These are phyloP conservation scores for Nitzschia sp. DNA, from an alignment of 108 stramenopile genomes.

Conservation along the genomic window DNA sequence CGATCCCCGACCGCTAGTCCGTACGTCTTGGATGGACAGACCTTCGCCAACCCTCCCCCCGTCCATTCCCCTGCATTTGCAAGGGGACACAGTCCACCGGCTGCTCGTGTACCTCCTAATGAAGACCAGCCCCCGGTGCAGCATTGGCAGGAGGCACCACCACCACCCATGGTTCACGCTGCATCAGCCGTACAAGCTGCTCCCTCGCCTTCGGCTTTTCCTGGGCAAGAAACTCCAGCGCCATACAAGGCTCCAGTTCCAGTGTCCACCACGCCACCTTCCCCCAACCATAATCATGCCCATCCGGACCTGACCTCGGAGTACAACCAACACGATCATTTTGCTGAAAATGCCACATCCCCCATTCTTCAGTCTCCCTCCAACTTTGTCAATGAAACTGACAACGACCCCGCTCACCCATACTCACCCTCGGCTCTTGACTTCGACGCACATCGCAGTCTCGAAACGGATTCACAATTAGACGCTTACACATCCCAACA, in stretches of 20 bases:
- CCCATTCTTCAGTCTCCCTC: slow-evolving; percentile 6
- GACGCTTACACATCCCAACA: slow-evolving; percentile 8
- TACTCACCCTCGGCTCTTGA: slow-evolving; percentile 13
- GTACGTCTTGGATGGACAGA: too few species aligned
- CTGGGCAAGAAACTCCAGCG: slow-evolving; percentile 3
- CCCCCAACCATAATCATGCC: slow-evolving; percentile 2
- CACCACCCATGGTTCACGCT: background rate
- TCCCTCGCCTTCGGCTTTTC: background rate
- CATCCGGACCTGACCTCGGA: background rate
- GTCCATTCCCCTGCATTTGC: too few species aligned
- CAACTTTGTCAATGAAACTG: background rate
- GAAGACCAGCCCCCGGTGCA: background rate
- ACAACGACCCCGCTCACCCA: background rate
- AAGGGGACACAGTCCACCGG: too few species aligned
- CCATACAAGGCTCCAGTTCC: slow-evolving; percentile 11
- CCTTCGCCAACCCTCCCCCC: too few species aligned
- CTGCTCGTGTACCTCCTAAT: background rate
- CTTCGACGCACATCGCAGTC: background rate
- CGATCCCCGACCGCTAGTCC: too few species aligned
- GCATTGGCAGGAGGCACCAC: background rate
- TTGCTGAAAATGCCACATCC: background rate
- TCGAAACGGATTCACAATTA: background rate
- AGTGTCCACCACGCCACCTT: slow-evolving; percentile 7
- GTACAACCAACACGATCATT: background rate
- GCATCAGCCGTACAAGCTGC: background rate